Conservation (phyloP, 2,329 filamentous ascomycete genomes). For the Penicillium sumatraense region DNA sequence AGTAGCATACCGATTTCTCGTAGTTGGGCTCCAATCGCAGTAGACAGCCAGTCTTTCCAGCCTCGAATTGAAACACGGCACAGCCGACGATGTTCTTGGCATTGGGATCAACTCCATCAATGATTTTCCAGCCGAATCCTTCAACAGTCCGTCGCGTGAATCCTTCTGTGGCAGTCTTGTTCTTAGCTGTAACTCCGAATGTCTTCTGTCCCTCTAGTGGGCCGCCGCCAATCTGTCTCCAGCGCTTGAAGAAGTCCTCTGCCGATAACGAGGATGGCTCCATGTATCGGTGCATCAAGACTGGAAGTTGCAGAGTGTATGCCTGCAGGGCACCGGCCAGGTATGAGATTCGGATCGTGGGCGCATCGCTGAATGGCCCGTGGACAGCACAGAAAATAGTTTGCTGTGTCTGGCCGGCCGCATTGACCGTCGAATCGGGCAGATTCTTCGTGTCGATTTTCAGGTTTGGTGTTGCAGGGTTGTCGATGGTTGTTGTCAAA, state of each 20-base stretch:
- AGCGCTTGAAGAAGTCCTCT: slow-evolving; percentile 98
- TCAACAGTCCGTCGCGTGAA: slow-evolving; percentile 76
- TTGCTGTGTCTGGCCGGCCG: slow-evolving; percentile 82
- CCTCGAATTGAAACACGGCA: slow-evolving; percentile 75
- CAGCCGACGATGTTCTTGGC: slow-evolving; percentile 89
- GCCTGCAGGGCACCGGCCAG: slow-evolving; percentile 92
- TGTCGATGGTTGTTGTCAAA: slow-evolving; percentile 91
- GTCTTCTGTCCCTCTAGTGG: slow-evolving; percentile 88
- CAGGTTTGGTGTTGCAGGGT: slow-evolving; percentile 66
- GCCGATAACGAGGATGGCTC: slow-evolving; percentile 81
- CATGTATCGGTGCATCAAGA: slow-evolving; percentile 95
- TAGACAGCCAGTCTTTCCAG: slow-evolving; percentile 92
- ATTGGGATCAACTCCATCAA: slow-evolving; percentile 89
- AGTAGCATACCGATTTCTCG: slow-evolving; percentile 74
- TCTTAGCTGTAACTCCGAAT: slow-evolving; percentile 69
- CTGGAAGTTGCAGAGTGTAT: slow-evolving; percentile 85
- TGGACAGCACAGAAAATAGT: slow-evolving; percentile 93
- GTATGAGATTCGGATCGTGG: slow-evolving; percentile 93
- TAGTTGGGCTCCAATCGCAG: slow-evolving; percentile 95
- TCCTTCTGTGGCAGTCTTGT: slow-evolving; percentile 68
- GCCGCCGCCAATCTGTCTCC: slow-evolving; percentile 94
- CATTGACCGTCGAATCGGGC: slow-evolving; percentile 77
- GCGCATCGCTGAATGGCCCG: slow-evolving; percentile 77
- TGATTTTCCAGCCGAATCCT: slow-evolving; percentile 86
- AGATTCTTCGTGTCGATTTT: slow-evolving; percentile 87